phyloP scores from a whole-genome alignment of 2,329 filamentous ascomycete species.

The Cryoendolithus antarcticus region DNA sequence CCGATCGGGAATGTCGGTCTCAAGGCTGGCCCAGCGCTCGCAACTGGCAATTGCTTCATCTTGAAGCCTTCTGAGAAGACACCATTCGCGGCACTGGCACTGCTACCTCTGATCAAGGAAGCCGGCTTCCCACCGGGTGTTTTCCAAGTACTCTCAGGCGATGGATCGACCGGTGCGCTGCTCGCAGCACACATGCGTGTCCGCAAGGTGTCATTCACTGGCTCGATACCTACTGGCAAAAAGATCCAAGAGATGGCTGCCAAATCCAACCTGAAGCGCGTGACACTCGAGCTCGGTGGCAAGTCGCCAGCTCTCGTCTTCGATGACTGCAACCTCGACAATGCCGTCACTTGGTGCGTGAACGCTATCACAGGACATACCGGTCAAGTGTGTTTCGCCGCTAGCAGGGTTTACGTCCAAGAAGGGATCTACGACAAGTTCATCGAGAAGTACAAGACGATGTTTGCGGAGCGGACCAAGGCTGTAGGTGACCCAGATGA shows the following conservation, averaged over 20 bases:
- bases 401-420: constrained; percentile 41
- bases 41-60: constrained; percentile 3
- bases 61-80: constrained; percentile 5
- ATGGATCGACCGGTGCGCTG: constrained; percentile 52
- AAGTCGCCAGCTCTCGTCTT: constrained; percentile 12
- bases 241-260: constrained; percentile 8
- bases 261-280: constrained; percentile 15
- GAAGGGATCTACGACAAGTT: constrained; percentile 30
- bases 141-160: constrained; percentile 65
- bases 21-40: constrained; percentile 4
- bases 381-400: constrained; percentile 45
- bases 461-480: constrained; percentile 3
- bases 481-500: constrained; percentile 1
- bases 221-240: constrained; percentile 13
- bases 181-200: constrained; percentile 3
- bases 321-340: constrained; percentile 15
- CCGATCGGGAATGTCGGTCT: constrained; percentile 26
- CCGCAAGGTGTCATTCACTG: constrained; percentile 10
- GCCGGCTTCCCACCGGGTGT: constrained; percentile 31
- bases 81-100: constrained; percentile 45
- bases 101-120: constrained; percentile 46
- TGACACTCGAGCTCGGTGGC: constrained; percentile 18
- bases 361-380: constrained; percentile 41
- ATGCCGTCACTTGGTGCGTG: constrained; percentile 52
- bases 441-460: constrained; percentile 1